Conservation (phyloP, 2,329 filamentous ascomycete species). For the Pseudomassariella vexata region DNA sequence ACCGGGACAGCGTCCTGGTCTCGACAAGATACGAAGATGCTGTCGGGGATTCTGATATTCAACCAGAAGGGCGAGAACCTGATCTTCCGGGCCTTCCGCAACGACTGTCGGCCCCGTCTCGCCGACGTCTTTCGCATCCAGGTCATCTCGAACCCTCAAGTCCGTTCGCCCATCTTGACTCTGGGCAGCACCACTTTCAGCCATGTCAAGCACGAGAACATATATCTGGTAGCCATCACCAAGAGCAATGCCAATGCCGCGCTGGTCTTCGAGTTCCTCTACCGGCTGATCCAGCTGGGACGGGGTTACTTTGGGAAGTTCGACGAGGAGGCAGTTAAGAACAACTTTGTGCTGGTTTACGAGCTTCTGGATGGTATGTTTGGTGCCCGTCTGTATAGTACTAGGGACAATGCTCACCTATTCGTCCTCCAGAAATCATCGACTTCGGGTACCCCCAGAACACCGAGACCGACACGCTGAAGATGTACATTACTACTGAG, state of each 20-base stretch:
- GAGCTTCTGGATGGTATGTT: constrained; percentile 82
- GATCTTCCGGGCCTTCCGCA: constrained; percentile 97
- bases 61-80: constrained; percentile 99
- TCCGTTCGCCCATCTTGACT: constrained; percentile 94
- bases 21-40: constrained; percentile 55
- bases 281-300: constrained; percentile 82
- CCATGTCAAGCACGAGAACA: constrained; percentile 99
- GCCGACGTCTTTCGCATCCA: constrained; percentile 99
- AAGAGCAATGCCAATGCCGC: constrained; percentile 99
- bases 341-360: constrained; percentile 98
- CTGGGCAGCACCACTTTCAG: constrained; percentile 97
- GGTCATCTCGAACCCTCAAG: constrained; percentile 96
- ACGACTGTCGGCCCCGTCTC: constrained; percentile 93
- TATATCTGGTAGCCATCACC: constrained; percentile 93
- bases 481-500: constrained; percentile 99
- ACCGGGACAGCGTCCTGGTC: not conserved
- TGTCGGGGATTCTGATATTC: constrained; percentile 96
- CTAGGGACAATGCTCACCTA: no score
- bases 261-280: constrained; percentile 95
- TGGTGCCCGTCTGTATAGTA: not conserved
- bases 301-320: constrained; percentile 98
- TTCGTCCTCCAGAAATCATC: no score
- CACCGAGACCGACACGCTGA: constrained; percentile 95
- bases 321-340: constrained; percentile 98
- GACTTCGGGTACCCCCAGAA: constrained; percentile 99